Evolutionary conservation across 192 early-diverging fungal genomes (phyloP).

Genomic region (Umbelopsis isabellina): DNA sequence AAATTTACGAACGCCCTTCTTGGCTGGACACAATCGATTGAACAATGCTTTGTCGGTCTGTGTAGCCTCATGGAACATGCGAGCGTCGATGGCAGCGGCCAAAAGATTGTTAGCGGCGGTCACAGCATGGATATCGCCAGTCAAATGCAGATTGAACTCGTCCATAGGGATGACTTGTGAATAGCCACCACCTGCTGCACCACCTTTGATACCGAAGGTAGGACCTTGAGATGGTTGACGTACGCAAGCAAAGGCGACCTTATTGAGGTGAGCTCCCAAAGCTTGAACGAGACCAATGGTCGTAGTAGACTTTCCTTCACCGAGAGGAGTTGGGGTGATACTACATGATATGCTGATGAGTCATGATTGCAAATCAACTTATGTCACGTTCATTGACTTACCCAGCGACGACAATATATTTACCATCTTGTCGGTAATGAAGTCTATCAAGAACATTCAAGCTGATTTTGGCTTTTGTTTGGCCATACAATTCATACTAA

Average conservation of each 20-base stretch:
- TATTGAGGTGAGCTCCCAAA: conserved; percentile 90
- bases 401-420: conserved; percentile 95
- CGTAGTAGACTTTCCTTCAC: conserved; percentile 98
- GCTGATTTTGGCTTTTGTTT: conserved; percentile 87
- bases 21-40: conserved; percentile 83
- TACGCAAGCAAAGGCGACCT: conserved; percentile 92
- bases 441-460: conserved; percentile 85
- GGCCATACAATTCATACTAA: conserved; percentile 86
- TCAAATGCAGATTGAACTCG: conserved; percentile 98
- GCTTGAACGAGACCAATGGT: conserved; percentile 95
- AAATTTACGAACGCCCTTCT: conserved; percentile 85
- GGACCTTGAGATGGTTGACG: conserved; percentile 99
- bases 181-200: conserved; percentile 97
- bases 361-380: too few species aligned
- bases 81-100: conserved; percentile 96
- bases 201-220: conserved; percentile 99
- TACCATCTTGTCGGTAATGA: conserved; percentile 76
- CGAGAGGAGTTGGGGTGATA: conserved; percentile 97
- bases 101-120: conserved; percentile 97
- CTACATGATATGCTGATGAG: conserved; percentile 25
- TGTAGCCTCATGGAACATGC: conserved; percentile 97
- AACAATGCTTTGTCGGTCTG: conserved; percentile 79
- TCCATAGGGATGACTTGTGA: conserved; percentile 99
- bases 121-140: conserved; percentile 98
- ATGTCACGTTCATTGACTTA: conserved; percentile 23